Evolutionary conservation across 2,329 filamentous ascomycete genomes (phyloP), one percentile per base, ranked within the genome.

Genomic region (Calcarisporium arbuscula): DNA sequence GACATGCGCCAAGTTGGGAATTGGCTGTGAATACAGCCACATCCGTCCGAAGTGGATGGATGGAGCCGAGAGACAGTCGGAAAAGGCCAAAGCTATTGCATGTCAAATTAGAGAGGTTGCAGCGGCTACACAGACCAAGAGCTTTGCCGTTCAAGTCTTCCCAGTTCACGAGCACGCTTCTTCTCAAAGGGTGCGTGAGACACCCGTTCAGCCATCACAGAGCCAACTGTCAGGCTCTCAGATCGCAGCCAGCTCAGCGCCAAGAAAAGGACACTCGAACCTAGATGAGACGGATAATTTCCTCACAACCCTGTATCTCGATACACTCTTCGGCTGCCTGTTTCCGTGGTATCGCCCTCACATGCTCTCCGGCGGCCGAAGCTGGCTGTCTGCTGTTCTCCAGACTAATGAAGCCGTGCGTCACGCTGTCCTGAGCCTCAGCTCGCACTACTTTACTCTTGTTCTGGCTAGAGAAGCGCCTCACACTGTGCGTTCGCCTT

Each of bases 311-410:
- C 23, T 19, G 6, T 62, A 61, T 35, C 43, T 61, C 3, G 53
- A 59, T 19, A 48, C 48, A 11, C 46, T 63, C 3, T 63, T 77
- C 32, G 72, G 73, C 1, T 70, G 74, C 32, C 52, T 75, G 1
- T 74, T 70, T 43, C 73, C 74, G 1, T 72, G 74, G 43, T 77
- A 76, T 49, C 61, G 60, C 3, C 70, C 73, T 0, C 56, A 58
- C 2, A 41, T 72, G 2, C 48, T 67, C 6, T 56, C 69, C 42
- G 64, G 67, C 8, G 72, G 71, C 4, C 61, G 66, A 26, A 61
- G 63, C 7, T 77, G 72, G 72, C 55, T 77, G 17, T 52, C 77
- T 6, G 59, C 66, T 12, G 52, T 72, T 35, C 57, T 75, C 9
- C 57, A 65, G 23, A 62, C 58, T 20, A 72, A 67, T 44, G 65